Evolutionary conservation across 1,284 basidiomycete genomes (phyloP).

Genomic region (Ganoderma resinaceum): DNA sequence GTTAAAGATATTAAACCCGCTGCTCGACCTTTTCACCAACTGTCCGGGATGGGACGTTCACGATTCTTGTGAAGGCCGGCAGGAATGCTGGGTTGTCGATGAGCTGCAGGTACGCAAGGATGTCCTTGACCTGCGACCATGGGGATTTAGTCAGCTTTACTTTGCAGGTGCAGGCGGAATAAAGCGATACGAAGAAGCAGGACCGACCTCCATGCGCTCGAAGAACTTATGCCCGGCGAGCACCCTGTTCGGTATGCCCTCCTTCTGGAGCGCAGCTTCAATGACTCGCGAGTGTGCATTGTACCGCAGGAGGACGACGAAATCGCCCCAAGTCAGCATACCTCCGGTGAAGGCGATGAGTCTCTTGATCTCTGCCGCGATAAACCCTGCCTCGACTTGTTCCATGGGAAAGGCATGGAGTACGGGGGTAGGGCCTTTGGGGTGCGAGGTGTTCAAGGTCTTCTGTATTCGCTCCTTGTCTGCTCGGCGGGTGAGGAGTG

Average conservation of each 20-base stretch:
- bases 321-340: slow-evolving; percentile 77
- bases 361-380: slow-evolving; percentile 85
- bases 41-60: slow-evolving; percentile 79
- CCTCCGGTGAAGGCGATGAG: slow-evolving; percentile 79
- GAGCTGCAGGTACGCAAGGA: slow-evolving; percentile 88
- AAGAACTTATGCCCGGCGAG: slow-evolving; percentile 90
- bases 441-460: slow-evolving; percentile 78
- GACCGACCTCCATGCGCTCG: slow-evolving; percentile 73
- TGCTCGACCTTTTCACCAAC: slow-evolving; percentile 82
- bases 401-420: slow-evolving; percentile 56
- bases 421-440: slow-evolving; percentile 65
- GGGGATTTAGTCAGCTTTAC: background rate
- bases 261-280: slow-evolving; percentile 81
- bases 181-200: slow-evolving; percentile 6
- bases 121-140: slow-evolving; percentile 73
- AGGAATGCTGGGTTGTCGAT: slow-evolving; percentile 83
- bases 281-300: slow-evolving; percentile 84
- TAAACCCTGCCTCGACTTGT: slow-evolving; percentile 71
- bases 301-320: slow-evolving; percentile 84
- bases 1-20: background rate
- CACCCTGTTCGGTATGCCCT: slow-evolving; percentile 80
- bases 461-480: slow-evolving; percentile 81
- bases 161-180: background rate
- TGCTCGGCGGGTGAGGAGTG: slow-evolving; percentile 36
- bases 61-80: slow-evolving; percentile 80